Evolutionary conservation across 192 early-diverging fungal genomes (phyloP).

Genomic region (Entomortierella parvispora): DNA sequence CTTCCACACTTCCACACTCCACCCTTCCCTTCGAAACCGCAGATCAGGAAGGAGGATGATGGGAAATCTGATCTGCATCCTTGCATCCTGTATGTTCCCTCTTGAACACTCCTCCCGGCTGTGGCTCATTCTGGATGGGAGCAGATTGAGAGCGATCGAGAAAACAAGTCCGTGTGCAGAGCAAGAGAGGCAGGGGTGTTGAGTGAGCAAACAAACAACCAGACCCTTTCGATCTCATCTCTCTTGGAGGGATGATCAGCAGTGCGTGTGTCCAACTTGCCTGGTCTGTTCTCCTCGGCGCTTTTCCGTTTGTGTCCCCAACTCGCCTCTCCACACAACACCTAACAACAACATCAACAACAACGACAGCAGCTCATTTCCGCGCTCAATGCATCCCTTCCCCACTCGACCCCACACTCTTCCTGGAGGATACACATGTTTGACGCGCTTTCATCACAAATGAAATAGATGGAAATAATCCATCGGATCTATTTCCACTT

Average conservation of each 20-base stretch:
- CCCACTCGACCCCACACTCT: not conserved
- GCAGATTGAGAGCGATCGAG: no score
- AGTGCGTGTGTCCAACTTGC: not conserved
- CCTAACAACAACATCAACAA: no score
- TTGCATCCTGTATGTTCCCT: no score
- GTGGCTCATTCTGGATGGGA: no score
- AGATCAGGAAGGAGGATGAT: no score
- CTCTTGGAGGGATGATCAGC: not conserved
- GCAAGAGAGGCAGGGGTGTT: not conserved
- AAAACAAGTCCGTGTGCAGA: not conserved
- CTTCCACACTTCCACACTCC: no score
- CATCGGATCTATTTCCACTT: not conserved
- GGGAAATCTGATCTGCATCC: no score
- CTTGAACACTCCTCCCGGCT: no score
- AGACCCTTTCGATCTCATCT: conserved; percentile 19
- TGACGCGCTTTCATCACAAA: conserved; percentile 7
- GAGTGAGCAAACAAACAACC: not conserved
- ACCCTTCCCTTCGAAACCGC: no score
- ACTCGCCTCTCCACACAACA: conserved; percentile 3
- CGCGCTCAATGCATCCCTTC: not conserved
- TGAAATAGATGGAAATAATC: not conserved
- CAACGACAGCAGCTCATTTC: not conserved
- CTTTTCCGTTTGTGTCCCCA: not conserved
- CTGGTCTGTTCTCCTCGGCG: not conserved
- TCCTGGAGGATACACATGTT: conserved; percentile 30